Base-by-base conservation (phyloP, 306 rosid genomes). In the Nissolia schottii region DNA sequence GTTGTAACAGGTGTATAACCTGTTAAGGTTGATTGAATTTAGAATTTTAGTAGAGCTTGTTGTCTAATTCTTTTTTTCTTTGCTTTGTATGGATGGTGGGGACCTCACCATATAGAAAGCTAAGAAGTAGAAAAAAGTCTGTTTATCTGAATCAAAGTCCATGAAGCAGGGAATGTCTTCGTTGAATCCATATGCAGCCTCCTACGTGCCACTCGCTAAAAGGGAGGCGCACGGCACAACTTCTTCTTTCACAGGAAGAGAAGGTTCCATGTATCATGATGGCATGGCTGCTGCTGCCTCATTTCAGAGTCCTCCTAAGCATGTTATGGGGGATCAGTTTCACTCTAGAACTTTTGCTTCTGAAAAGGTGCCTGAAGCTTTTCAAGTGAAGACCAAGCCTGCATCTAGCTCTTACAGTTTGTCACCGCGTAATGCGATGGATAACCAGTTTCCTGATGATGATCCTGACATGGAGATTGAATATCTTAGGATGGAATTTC, bases 131-230 rank as follows among this genome's bases (percentile, higher is more conserved):
- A 45, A 9, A n/a, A 7, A 3, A 6, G n/a, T 45, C 12, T 29
- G 50, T 70, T 23, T 41, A 20, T 16, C 32, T 38, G 72, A 70
- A 76, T 50, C 43, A 62, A 77, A 16, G 40, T 78, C 67, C 58
- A 85, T 81, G 89, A 85, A 83, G 84, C 89, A 75, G 14, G 77
- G 77, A 67, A 27, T 61, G 61, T 86, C 88, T 64, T 75, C 83
- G 64, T 78, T 89, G 89, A 89, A 89, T 79, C 91, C 91, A 40
- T 78, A 82, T 68, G 95, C 95, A 37, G 83, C 83, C 19, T 77
- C 91, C 2, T 86, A 86, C 73, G 71, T 89, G 80, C 95, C 95
- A 27, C 82, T 84, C 38, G 70, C 91, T 7, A 79, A 77, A 64
- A 89, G 91, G 74, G 82, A 49, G 82, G 34, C 35, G 13, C 78